Evolutionary conservation across 345 rosid species (phyloP).

Genomic region (Bruguiera gymnorhiza): DNA sequence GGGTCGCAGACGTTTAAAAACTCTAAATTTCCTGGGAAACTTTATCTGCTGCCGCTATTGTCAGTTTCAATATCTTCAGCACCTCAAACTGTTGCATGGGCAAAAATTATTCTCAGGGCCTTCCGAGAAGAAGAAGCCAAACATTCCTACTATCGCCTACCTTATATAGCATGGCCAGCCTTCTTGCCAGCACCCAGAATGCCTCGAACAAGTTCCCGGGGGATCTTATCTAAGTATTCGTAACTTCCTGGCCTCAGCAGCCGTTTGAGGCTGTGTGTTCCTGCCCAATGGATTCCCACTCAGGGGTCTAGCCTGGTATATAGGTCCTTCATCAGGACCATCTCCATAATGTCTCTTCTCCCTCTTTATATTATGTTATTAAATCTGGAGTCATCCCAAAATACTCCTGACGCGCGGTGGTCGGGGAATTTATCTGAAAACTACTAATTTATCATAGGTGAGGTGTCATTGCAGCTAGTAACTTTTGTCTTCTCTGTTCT

Average conservation of each 20-base stretch:
- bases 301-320: slow-evolving; percentile 93
- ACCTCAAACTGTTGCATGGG: slow-evolving; percentile 82
- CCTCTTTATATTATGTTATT: slow-evolving; percentile 94
- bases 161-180: slow-evolving; percentile 80
- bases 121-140: slow-evolving; percentile 88
- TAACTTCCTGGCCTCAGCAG: slow-evolving; percentile 71
- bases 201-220: slow-evolving; percentile 59
- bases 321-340: slow-evolving; percentile 98
- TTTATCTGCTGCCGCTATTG: slow-evolving; percentile 76
- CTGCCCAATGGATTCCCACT: slow-evolving; percentile 95
- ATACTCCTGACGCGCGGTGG: slow-evolving; percentile 68
- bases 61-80: slow-evolving; percentile 60
- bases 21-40: slow-evolving; percentile 59
- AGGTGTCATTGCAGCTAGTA: background rate
- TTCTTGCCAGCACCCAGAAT: slow-evolving; percentile 72
- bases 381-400: slow-evolving; percentile 79
- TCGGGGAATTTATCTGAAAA: no score
- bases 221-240: slow-evolving; percentile 69
- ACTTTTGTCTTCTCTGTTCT: no score
- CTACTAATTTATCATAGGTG: slow-evolving; percentile 72
- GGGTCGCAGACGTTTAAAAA: background rate
- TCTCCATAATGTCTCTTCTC: slow-evolving; percentile 82
- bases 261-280: slow-evolving; percentile 75
- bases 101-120: slow-evolving; percentile 74
- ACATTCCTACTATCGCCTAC: slow-evolving; percentile 81